Evolutionary conservation across 768 basidiomycete genomes (phyloP), one percentile per base, ranked within the genome.

Genomic region (Mycena albidolilacea): DNA sequence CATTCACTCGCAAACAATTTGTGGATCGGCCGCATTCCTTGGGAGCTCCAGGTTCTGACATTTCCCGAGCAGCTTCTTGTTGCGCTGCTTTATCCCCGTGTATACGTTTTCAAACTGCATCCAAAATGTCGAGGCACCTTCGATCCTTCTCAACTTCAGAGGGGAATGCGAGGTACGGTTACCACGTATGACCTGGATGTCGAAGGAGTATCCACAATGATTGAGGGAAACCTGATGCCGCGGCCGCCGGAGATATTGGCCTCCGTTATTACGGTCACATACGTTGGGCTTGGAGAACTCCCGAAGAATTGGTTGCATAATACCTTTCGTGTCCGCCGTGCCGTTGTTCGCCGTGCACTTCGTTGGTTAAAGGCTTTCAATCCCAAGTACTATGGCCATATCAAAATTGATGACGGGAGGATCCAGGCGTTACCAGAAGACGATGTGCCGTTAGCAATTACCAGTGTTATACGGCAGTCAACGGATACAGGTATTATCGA

Each of bases 31-130:
- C 8, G 71, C 0, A 67, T 81, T 6, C 85, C 85, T 0, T 71
- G 63, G 46, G 73, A 80, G 38, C 69, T 85, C 0, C 38, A 75
- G n/a, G 35, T 55, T 4, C 70, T 87, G 3, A 84, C 84, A 0
- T 62, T 86, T 30, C 77, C 83, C 0, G 85, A 87, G 73, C 82
- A 82, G 63, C 68, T 85, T 10, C 78, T 86, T 1, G 78, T 87
- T 10, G 74, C 80, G 0, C 77, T 75, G 0, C 43, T 78, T 0
- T 86, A 81, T 71, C 82, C 84, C 0, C 70, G 76, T 0, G 80
- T 80, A 0, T 84, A 77, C 64, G 77, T 84, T 1, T 78, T 83
- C 79, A 86, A 87, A 66, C 71, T 87, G 3, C 81, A 71, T 69
- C 85, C 84, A 2, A 80, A 61, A 48, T 69, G 19, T 17, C 19